Evolutionary conservation across 768 basidiomycete genomes (phyloP).

Genomic region (Leccinum uliginosum): DNA sequence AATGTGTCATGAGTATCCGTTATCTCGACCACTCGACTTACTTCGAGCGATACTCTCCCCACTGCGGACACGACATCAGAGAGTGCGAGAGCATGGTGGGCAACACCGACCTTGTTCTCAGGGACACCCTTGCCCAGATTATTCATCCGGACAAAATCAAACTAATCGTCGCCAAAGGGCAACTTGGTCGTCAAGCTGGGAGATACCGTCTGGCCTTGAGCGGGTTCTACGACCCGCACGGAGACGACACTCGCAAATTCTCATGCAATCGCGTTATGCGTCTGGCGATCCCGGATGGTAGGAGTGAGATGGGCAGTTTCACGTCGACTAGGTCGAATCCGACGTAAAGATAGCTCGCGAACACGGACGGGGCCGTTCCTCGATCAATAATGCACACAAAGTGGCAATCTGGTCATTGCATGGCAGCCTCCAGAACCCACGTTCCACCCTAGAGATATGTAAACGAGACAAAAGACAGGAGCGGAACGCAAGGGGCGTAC

Average conservation of each 20-base stretch:
- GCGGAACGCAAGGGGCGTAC: conserved; percentile 36
- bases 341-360: conserved; percentile 40
- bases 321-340: conserved; percentile 78
- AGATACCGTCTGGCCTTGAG: not conserved
- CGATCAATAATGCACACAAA: conserved; percentile 45
- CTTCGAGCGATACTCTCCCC: conserved; percentile 61
- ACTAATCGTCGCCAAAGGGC: conserved; percentile 79
- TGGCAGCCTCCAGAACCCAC: conserved; percentile 72
- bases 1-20: conserved; percentile 2
- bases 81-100: not conserved
- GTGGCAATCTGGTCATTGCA: conserved; percentile 59
- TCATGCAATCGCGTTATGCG: conserved; percentile 73
- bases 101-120: conserved; percentile 59
- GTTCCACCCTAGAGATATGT: conserved; percentile 47
- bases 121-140: conserved; percentile 63
- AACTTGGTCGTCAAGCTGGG: conserved; percentile 66
- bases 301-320: conserved; percentile 52
- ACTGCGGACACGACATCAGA: conserved; percentile 37
- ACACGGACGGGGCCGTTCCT: not conserved
- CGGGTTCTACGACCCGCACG: not conserved
- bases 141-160: conserved; percentile 75
- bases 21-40: conserved; percentile 22
- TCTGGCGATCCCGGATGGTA: conserved; percentile 47
- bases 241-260: conserved; percentile 55
- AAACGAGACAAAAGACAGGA: not conserved